Evolutionary conservation across 202 grass and related monocot genomes (phyloP), one percentile per base, ranked within the genome.

Genomic region (Carex sylvatica): DNA sequence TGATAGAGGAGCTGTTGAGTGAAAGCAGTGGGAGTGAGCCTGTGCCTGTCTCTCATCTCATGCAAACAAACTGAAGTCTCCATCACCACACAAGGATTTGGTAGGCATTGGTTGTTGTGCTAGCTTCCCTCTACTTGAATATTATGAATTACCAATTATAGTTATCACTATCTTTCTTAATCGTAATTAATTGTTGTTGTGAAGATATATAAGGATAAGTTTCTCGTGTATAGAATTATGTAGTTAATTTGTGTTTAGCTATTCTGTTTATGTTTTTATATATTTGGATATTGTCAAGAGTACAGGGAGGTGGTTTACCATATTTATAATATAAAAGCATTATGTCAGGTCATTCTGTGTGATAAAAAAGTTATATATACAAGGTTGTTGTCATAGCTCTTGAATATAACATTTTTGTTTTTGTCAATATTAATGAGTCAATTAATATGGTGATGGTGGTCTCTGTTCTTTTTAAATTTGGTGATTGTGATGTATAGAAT

Each of bases 1-100:
- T 99, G 97, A 99, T 99, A 82, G 97, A 99, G 84, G 97, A 99
- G 88, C 88, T 99, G 80, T 89, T 99, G 65, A 84, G 81, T 67
- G 81, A 84, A 79, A 91, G 89, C 71, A 83, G 85, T 72, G 90
- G 92, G 8, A 58, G 9, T 23, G 90, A 91, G 36, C 91, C 93
- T 52, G 85, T 90, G 36, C 91, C 93, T 52, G 85, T 90, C 30
- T 85, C 86, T 80, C 91, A 85, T 4, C n/a, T 76, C 70, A 84
- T 88, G 74, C 86, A 90, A 85, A 84, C 30, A 86, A 85, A 83
- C 56, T 88, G 82, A 83, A 54, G 83, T 89, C 83, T 71, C 78
- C 70, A 61, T 94, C 89, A 84, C 66, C 70, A 65, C 88, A 82
- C 83, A 90, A 82, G 87, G 79, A 84, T 80, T 87, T 84, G 85